These are phyloP conservation scores for Wickerhamiella hasegawae DNA, from an alignment of 805 yeast genomes.

Conservation along the genomic window DNA sequence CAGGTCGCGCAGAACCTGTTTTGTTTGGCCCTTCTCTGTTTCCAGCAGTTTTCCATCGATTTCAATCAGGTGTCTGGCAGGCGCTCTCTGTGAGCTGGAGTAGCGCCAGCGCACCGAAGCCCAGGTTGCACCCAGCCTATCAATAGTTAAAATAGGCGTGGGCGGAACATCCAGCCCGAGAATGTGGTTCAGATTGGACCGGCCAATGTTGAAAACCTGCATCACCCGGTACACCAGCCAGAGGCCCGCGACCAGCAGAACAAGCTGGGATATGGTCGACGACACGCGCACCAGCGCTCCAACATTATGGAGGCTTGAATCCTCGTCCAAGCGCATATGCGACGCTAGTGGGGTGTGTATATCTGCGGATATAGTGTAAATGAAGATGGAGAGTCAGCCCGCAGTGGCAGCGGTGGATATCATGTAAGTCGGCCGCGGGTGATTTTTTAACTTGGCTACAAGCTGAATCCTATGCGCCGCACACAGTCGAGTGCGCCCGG, in stretches of 20 bases:
- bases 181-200: conserved; percentile 1
- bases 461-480: no score
- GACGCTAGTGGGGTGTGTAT: no score
- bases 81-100: not conserved
- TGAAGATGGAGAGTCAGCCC: no score
- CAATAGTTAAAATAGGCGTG: conserved; percentile 7
- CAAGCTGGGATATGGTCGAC: not conserved
- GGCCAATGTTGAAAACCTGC: not conserved
- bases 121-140: conserved; percentile 8
- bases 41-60: not conserved
- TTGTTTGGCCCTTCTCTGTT: not conserved
- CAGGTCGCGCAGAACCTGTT: conserved; percentile 11
- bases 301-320: no score
- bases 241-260: not conserved
- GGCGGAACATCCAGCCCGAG: conserved; percentile 6
- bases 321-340: no score
- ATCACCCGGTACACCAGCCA: not conserved
- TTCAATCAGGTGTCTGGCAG: not conserved
- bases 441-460: no score
- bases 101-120: conserved; percentile 9
- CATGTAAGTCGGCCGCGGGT: no score
- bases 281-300: no score
- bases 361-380: no score
- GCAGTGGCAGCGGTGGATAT: no score
- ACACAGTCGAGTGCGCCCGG: no score